Base-by-base conservation (phyloP, 148 eudicot species). In the Nepenthes gracilis region DNA sequence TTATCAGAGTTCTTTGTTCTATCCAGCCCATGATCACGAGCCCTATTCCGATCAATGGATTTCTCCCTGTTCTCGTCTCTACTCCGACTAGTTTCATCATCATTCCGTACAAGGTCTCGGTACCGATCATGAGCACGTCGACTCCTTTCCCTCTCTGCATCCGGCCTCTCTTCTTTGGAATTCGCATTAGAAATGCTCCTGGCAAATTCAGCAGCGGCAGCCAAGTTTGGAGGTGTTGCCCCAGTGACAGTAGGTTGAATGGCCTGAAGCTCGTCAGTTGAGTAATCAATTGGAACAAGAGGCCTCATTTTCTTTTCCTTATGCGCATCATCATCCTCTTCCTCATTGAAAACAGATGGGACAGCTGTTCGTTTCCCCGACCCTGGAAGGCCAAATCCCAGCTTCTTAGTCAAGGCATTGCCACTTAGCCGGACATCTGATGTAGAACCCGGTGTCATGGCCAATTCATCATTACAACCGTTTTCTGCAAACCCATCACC, bases 221-320 rank as follows among this genome's bases (percentile, higher is more conserved):
- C 90, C 60, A 78, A 55, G 63, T 73, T 67, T 34, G 84, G 66
- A 51, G 88, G 67, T 56, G 79, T 73, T 47, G 70, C 70, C 33
- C 65, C 86, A 73, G 82, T 67, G 63, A 58, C 66, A 38, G 77
- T 55, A 70, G 71, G 34, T 66, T 76, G 81, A 45, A 74, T 74
- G 54, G 78, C 90, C 67, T 88, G 90, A 62, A 81, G 78, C 70
- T 94, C 99, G 68, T 89, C 99, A 15, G 87, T 76, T 57, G 99
- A 84, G 81, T 94, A 86, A 67, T 94, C 97, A 68, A 89, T 84
- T 2, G 99, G 99, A 67, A 89, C 95, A 61, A 94, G 73, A 74
- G 99, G 99, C 76, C 97, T 83, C 95, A 89, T 84, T 72, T 86
- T 89, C 83, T 89, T 89, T 4, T 89, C 99, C 65, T 89, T 94